These are phyloP conservation scores for Didymellaceae sp. DNA, from an alignment of 2,329 filamentous ascomycete species.

Conservation along the genomic window DNA sequence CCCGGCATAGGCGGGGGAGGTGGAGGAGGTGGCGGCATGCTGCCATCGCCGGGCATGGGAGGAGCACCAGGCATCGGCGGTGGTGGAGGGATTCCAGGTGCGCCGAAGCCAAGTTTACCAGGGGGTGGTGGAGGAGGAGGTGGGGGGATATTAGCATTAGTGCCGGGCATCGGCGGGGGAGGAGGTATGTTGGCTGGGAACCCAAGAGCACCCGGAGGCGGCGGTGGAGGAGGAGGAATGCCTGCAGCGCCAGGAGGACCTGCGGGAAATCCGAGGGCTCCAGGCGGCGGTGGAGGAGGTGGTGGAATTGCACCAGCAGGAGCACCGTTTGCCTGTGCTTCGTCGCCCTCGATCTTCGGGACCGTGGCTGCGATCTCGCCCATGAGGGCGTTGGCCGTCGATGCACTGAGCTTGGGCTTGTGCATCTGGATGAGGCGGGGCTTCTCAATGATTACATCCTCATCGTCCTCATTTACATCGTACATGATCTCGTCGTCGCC, in stretches of 20 bases:
- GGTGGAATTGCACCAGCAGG: slow-evolving; percentile 75
- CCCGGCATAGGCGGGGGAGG: slow-evolving; percentile 69
- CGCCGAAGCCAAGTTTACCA: slow-evolving; percentile 52
- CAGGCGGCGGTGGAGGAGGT: slow-evolving; percentile 55
- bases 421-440: slow-evolving; percentile 80
- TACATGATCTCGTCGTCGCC: slow-evolving; percentile 48
- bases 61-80: slow-evolving; percentile 57
- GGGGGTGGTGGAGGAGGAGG: slow-evolving; percentile 58
- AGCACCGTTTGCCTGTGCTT: slow-evolving; percentile 73
- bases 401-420: slow-evolving; percentile 68
- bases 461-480: slow-evolving; percentile 56
- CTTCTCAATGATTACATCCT: slow-evolving; percentile 74
- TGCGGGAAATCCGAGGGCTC: slow-evolving; percentile 48
- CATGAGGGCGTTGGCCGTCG: slow-evolving; percentile 71
- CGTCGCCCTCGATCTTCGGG: slow-evolving; percentile 74
- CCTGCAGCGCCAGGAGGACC: slow-evolving; percentile 39
- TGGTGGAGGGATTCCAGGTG: slow-evolving; percentile 52
- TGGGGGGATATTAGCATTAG: slow-evolving; percentile 52
- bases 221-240: slow-evolving; percentile 58
- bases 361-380: slow-evolving; percentile 78
- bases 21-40: slow-evolving; percentile 59
- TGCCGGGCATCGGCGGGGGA: slow-evolving; percentile 56
- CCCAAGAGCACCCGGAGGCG: slow-evolving; percentile 47
- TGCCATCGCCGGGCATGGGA: slow-evolving; percentile 57
- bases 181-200: slow-evolving; percentile 50